Percentiles rank a stretch among this genome's conserved stretches.
phyloP scores from a whole-genome alignment of 2,329 filamentous ascomycete species.

The Thyridium curvatum region DNA sequence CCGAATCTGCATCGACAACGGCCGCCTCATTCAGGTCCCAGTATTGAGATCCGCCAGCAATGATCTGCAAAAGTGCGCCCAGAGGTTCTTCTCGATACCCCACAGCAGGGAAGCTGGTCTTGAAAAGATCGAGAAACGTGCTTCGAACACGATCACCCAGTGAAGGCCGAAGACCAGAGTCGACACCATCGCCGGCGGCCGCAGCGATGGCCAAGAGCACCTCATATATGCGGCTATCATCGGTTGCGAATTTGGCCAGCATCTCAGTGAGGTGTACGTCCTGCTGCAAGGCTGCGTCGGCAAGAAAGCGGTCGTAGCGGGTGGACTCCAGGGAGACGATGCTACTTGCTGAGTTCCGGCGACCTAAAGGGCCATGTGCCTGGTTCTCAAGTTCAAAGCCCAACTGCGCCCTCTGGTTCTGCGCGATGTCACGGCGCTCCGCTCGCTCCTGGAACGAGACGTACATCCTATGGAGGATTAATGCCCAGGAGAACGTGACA shows the following conservation, averaged over 20 bases:
- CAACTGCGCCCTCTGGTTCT: slow-evolving; percentile 53
- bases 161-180: slow-evolving; percentile 43
- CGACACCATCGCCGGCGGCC: slow-evolving; percentile 36
- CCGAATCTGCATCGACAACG: slow-evolving; percentile 28
- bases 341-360: slow-evolving; percentile 55
- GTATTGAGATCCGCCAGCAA: slow-evolving; percentile 48
- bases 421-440: slow-evolving; percentile 51
- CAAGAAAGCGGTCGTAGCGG: slow-evolving; percentile 52
- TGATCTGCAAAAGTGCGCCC: slow-evolving; percentile 55
- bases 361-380: slow-evolving; percentile 24
- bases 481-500: slow-evolving; percentile 73
- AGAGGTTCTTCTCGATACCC: slow-evolving; percentile 70
- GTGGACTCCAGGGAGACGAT: slow-evolving; percentile 57
- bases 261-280: slow-evolving; percentile 45
- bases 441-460: slow-evolving; percentile 55
- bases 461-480: slow-evolving; percentile 66
- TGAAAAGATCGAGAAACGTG: slow-evolving; percentile 64
- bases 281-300: slow-evolving; percentile 40
- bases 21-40: slow-evolving; percentile 39
- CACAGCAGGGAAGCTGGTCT: slow-evolving; percentile 58
- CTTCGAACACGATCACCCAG: slow-evolving; percentile 58
- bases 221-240: slow-evolving; percentile 46
- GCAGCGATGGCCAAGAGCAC: slow-evolving; percentile 44
- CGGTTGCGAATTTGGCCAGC: slow-evolving; percentile 42
- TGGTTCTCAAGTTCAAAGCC: slow-evolving; percentile 44